Evolutionary conservation across 2,329 filamentous ascomycete species (phyloP).

Genomic region (Chaetomiaceae sp.): DNA sequence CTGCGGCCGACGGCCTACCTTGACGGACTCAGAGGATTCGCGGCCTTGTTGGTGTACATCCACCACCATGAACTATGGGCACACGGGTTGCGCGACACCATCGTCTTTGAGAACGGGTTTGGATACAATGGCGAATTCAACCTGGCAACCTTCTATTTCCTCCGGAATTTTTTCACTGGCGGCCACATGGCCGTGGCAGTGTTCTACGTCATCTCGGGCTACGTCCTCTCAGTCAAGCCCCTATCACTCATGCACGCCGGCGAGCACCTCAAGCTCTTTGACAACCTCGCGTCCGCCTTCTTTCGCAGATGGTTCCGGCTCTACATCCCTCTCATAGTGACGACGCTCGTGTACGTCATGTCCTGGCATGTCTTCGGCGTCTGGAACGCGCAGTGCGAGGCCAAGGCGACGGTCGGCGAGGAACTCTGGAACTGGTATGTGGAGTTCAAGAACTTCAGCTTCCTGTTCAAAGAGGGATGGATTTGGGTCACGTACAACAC

Average conservation of each 20-base stretch:
- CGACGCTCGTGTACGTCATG: conserved; percentile 50
- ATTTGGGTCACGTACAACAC: conserved; percentile 56
- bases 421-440: conserved; percentile 33
- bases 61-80: conserved; percentile 58
- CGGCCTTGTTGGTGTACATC: conserved; percentile 61
- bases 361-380: conserved; percentile 51
- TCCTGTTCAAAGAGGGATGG: conserved; percentile 55
- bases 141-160: conserved; percentile 49
- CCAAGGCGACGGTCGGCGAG: conserved; percentile 39
- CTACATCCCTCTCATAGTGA: conserved; percentile 49
- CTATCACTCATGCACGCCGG: conserved; percentile 42
- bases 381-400: conserved; percentile 37
- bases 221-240: conserved; percentile 50
- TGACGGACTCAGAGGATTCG: conserved; percentile 63
- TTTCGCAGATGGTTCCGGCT: conserved; percentile 49
- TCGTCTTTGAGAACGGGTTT: conserved; percentile 50
- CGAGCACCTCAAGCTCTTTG: conserved; percentile 38
- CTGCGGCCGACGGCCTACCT: conserved; percentile 55
- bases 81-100: conserved; percentile 35
- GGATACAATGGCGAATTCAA: conserved; percentile 46
- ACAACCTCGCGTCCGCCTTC: conserved; percentile 42
- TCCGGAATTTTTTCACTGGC: conserved; percentile 59
- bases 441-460: conserved; percentile 11
- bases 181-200: conserved; percentile 56
- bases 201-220: conserved; percentile 50